Percentiles rank a stretch among this genome's conserved stretches.
Evolutionary conservation across 257 asterid species (phyloP).

Genomic region (Primulina huaijiensis): DNA sequence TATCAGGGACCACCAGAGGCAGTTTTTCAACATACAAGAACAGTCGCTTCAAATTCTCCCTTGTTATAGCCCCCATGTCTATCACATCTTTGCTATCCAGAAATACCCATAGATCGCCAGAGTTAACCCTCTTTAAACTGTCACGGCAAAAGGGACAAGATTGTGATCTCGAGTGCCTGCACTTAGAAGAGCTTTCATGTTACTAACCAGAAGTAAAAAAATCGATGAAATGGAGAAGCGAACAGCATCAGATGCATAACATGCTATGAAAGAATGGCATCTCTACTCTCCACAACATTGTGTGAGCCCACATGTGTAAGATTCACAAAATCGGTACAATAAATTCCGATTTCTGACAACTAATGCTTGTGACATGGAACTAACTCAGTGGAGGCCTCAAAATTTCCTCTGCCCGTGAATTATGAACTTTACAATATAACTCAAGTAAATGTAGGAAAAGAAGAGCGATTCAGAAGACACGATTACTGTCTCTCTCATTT

Average conservation of each 20-base stretch:
- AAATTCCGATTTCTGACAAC: not conserved
- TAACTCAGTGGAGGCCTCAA: not conserved
- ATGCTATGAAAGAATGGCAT: not conserved
- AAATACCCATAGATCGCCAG: conserved; percentile 85
- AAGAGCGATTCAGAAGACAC: not conserved
- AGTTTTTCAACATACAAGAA: conserved; percentile 80
- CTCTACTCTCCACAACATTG: not conserved
- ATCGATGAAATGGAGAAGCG: not conserved
- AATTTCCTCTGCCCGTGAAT: not conserved
- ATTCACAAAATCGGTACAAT: not conserved
- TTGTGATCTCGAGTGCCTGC: conserved; percentile 90
- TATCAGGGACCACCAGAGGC: conserved; percentile 78
- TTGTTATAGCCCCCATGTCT: conserved; percentile 64
- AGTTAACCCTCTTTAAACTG: conserved; percentile 82
- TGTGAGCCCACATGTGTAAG: not conserved
- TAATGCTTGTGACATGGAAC: not conserved
- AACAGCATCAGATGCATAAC: conserved; percentile 1
- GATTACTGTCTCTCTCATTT: not conserved
- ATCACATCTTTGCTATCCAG: conserved; percentile 64
- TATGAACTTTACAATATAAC: not conserved
- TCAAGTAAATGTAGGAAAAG: not conserved
- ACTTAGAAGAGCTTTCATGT: not conserved
- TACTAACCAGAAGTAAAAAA: not conserved
- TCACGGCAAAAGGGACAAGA: conserved; percentile 99
- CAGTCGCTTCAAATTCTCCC: conserved; percentile 88